Conservation (phyloP, 768 basidiomycete species). For the Podaxis rugospora region DNA sequence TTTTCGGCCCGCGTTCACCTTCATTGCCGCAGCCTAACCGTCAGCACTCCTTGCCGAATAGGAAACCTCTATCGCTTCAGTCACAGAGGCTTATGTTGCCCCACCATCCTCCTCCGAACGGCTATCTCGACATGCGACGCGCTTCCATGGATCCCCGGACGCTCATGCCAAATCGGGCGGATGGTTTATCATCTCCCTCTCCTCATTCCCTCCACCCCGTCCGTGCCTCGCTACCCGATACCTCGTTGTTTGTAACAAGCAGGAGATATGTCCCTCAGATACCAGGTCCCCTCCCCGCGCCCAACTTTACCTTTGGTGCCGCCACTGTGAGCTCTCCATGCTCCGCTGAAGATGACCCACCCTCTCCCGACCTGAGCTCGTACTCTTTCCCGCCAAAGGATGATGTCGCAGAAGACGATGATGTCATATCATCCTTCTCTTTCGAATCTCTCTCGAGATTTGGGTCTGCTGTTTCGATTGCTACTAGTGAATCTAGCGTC, state of each 20-base stretch:
- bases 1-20: conserved; percentile 33
- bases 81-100: conserved; percentile 3
- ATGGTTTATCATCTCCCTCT: conserved; percentile 36
- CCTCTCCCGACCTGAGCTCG: conserved; percentile 48
- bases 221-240: conserved; percentile 47
- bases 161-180: conserved; percentile 29
- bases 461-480: conserved; percentile 56
- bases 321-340: conserved; percentile 48
- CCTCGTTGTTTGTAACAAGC: conserved; percentile 42
- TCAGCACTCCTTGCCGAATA: conserved; percentile 14
- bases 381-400: conserved; percentile 47
- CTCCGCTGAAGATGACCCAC: conserved; percentile 47
- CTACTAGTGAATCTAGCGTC: conserved; percentile 56
- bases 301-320: conserved; percentile 61
- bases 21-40: conserved; percentile 18
- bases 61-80: conserved; percentile 20
- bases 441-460: conserved; percentile 53
- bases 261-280: conserved; percentile 42
- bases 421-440: conserved; percentile 45
- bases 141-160: conserved; percentile 37
- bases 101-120: conserved; percentile 27
- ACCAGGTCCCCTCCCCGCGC: conserved; percentile 57
- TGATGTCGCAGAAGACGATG: conserved; percentile 50
- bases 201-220: conserved; percentile 35
- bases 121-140: conserved; percentile 35